Base-by-base conservation (phyloP, 192 early-diverging fungal genomes). In the Coemansia sp. region DNA sequence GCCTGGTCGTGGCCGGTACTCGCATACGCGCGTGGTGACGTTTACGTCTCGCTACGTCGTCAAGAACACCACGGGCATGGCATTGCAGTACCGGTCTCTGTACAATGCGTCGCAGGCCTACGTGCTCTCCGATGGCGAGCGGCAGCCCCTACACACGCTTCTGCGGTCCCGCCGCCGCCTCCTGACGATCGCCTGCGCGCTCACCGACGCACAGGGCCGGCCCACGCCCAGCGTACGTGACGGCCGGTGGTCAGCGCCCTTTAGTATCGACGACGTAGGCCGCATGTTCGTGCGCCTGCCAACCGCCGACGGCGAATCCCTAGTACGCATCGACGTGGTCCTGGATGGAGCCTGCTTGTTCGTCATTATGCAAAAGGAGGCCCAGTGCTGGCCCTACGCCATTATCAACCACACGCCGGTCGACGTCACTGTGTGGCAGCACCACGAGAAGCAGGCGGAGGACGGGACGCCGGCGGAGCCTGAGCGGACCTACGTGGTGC, bases 291-390 rank as follows among this genome's bases (percentile, higher is more conserved):
- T 98, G n/a, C 93, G 92, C 10, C 64, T 97, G 25, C 79, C 89
- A 11, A 84, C 86, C 34, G 10, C 39, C 14, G 42, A 29, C 23
- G 55, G 41, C 12, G 76, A 77, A 70, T 21, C 75, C 8, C 79
- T 99, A 25, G 84, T 98, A 19, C 87, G 91, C n/a, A 86, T 90
- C 10, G 90, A 94, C 42, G 86, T 93, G 42, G 70, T 92, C n/a
- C 66, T 99, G 62, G 90, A 98, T 57, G 91, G 91, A 53, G 95
- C 97, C 1, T 96, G 94, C 2, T 75, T 99, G 25, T 97, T 97
- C 77, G 87, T 99, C 27, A 75, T 94, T 4, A 85, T 96, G 62
- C 86, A 89, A 64, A 89, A 91, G 65, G 86, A 88, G 41, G 19
- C 25, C 38, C 86, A 85, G 8, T 84, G 88, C 48, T 99, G 98